Evolutionary conservation across 148 eudicot species (phyloP), one percentile per base, ranked within the genome.

Genomic region (Tetragonia tetragonoides): DNA sequence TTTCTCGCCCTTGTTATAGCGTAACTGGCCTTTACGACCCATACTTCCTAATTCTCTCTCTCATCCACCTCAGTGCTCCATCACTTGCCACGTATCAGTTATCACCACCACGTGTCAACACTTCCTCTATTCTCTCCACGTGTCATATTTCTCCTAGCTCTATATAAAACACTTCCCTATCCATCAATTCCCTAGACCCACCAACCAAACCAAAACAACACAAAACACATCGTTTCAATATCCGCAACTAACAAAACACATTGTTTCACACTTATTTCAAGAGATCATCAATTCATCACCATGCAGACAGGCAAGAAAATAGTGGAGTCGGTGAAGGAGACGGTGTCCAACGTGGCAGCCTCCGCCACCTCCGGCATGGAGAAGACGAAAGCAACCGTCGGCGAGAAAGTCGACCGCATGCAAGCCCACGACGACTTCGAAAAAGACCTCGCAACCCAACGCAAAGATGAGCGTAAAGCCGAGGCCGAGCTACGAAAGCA

Each of bases 241-340:
- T 44, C 6, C 9, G 0, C 1, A 0, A 5, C 47, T 0, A 0
- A 5, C 0, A 9, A 5, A 5, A 44, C 6, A 44, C 47, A 28
- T 1, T 1, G 34, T 9, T 5, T 44, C 47, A 44, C 6, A 0
- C 0, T 9, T 44, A 1, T 5, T 5, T 44, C 47, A 44, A 44
- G 2, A 7, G 46, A 42, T 3, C 3, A 7, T 3, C 5, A 42
- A 42, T 42, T 42, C 7, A 42, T 42, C 47, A 44, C 47, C 3
- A 91, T 91, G 96, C 84, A 91, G 80, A 39, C 89, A 10, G 90
- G 86, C 3, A 90, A 87, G 85, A 88, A 81, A 24, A 85, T 84
- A 51, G 83, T 85, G 42, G 92, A 86, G n/a, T 56, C 90, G 4
- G 87, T 83, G 40, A 92, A 88, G 81, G 97, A 92, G 74, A 68